Evolutionary conservation across 2,329 filamentous ascomycete genomes (phyloP), one percentile per base, ranked within the genome.

Genomic region (Verticillium nonalfalfae): DNA sequence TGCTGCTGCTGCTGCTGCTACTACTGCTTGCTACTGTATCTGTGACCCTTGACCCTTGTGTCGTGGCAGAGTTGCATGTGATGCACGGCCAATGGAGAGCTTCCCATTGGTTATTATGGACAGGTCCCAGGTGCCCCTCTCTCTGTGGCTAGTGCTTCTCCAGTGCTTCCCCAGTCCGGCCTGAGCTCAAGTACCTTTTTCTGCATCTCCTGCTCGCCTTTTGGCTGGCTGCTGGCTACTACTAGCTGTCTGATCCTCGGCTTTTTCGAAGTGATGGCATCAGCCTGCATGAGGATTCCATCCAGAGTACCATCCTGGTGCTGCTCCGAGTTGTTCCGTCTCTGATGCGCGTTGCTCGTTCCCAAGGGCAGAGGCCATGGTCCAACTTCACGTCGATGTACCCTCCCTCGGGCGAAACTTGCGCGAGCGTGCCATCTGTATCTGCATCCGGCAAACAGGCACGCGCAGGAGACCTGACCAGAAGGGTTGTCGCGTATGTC

Each of bases 391-490:
- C 45, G 21, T 45, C 6, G 39, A n/a, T 7, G 14, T 21, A 18
- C n/a, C 14, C 35, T 31, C 6, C 39, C 39, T 52, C 45, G 54
- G 54, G 54, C 54, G 14, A 56, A 56, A 34, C 26, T 13, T 13
- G 54, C 54, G 54, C 33, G 54, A 52, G 33, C 21, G 34, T 10
- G 31, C 55, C 33, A 57, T 35, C 26, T 31, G 26, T 31, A 31
- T 21, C 55, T 57, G 55, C 33, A 57, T 57, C 34, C 55, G n/a
- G 55, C 55, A 57, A 57, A n/a, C 33, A n/a, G 55, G 55, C 55
- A 57, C 34, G 55, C 55, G 35, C 54, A 14, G 54, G 31, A 52
- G 2, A 52, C 3, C 26, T 31, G 4, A 5, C 26, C 26, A 31
- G 26, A 5, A 31, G 4, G 26, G 26, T 31, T 4, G 26, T 31